Evolutionary conservation across 2,329 filamentous ascomycete genomes (phyloP).

Genomic region (Cercospora berteroae): DNA sequence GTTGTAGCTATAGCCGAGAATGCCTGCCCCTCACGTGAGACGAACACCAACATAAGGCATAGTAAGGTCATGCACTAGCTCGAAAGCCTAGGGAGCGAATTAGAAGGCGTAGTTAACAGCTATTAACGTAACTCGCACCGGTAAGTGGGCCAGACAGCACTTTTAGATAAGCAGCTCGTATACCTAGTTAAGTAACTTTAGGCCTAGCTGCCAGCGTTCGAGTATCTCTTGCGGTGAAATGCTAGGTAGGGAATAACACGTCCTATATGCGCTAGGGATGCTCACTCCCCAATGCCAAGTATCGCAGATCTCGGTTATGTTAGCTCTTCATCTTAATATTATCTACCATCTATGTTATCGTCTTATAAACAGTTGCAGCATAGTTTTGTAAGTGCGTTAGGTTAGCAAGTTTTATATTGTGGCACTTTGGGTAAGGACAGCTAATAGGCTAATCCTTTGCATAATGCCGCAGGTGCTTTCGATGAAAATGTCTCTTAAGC

Average conservation of each 20-base stretch:
- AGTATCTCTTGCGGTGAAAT: background rate
- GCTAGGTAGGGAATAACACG: background rate
- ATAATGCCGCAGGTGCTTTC: conserved; percentile 10
- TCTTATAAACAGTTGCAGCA: conserved; percentile 5
- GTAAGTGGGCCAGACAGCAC: background rate
- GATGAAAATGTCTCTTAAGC: conserved; percentile 9
- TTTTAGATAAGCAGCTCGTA: background rate
- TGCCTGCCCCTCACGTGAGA: background rate
- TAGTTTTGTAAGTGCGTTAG: conserved; percentile 6
- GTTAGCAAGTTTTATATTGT: conserved; percentile 1
- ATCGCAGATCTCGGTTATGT: background rate
- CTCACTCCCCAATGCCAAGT: background rate
- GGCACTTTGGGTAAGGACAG: conserved; percentile 13
- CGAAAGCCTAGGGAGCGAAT: background rate
- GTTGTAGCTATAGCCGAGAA: background rate
- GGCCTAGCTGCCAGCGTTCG: background rate
- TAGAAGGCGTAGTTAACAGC: background rate
- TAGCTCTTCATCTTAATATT: background rate
- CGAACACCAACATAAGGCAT: background rate
- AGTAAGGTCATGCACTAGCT: background rate
- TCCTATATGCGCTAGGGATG: background rate
- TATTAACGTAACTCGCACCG: background rate
- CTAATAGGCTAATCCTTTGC: background rate
- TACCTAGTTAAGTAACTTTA: background rate
- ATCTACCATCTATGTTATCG: conserved; percentile 4